Conservation (phyloP, 257 asterid genomes). For the Rauvolfia tetraphylla region DNA sequence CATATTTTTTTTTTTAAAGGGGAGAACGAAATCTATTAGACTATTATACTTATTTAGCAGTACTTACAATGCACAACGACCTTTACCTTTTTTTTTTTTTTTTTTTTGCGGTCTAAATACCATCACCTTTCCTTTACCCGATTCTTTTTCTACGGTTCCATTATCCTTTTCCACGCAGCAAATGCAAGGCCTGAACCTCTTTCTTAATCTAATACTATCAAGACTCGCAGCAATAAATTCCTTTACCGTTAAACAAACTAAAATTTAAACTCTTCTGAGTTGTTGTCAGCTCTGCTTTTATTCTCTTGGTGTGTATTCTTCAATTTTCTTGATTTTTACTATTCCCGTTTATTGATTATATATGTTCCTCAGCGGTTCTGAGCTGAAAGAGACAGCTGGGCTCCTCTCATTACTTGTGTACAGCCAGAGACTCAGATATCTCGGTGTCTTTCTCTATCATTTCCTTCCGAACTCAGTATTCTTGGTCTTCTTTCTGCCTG, state of each 20-base stretch:
- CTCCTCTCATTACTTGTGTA: neutral
- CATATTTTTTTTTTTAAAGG: neutral
- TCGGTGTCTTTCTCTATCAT: neutral
- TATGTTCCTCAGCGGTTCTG: neutral
- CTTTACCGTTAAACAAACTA: neutral
- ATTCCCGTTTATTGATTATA: neutral
- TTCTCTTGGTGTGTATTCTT: neutral
- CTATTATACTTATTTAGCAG: too few species aligned
- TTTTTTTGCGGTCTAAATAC: too few species aligned
- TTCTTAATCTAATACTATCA: neutral
- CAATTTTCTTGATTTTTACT: neutral
- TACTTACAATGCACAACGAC: neutral
- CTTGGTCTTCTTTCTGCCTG: constrained; percentile 10
- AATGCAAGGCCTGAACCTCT: neutral
- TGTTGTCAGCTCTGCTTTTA: neutral
- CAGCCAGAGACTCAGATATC: constrained; percentile 14
- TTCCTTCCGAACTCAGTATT: neutral
- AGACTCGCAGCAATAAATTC: neutral
- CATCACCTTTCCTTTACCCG: too few species aligned
- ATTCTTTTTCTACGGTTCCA: neutral
- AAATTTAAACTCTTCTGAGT: neutral
- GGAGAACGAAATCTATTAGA: neutral
- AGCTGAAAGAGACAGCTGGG: constrained; percentile 6
- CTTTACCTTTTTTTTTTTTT: neutral
- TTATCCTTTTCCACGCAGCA: neutral